Percentiles rank a stretch among this genome's conserved stretches.
phyloP scores from a whole-genome alignment of 2,329 filamentous ascomycete genomes.

The Trichophyton mentagrophytes region DNA sequence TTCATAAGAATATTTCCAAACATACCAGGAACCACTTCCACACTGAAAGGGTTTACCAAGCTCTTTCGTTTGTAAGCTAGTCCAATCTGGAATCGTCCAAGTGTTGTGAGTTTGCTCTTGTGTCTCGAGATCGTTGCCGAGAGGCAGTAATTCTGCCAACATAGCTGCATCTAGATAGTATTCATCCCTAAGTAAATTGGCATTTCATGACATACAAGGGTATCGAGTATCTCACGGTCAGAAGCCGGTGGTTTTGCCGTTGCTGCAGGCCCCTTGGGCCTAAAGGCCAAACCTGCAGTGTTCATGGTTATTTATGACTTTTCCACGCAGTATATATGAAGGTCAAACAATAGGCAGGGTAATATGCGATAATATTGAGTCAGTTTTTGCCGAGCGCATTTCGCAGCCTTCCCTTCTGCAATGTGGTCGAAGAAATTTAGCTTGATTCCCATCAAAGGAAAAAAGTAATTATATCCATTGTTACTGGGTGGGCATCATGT shows the following conservation, averaged over 20 bases:
- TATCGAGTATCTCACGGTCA: background rate
- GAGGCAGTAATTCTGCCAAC: conserved; percentile 63
- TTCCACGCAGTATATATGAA: too few species aligned
- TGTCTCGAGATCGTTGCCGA: conserved; percentile 66
- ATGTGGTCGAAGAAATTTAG: background rate
- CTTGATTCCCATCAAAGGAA: background rate
- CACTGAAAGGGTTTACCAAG: conserved; percentile 82
- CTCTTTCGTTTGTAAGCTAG: conserved; percentile 61
- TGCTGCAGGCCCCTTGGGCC: background rate
- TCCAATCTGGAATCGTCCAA: conserved; percentile 83
- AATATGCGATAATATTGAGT: background rate
- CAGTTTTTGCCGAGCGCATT: background rate
- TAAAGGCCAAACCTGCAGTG: background rate
- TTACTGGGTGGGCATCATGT: background rate
- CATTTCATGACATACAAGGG: background rate
- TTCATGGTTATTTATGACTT: background rate
- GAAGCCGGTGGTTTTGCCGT: background rate
- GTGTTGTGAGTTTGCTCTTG: conserved; percentile 64
- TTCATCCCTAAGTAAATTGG: background rate
- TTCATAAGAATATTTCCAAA: conserved; percentile 10
- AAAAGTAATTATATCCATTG: background rate
- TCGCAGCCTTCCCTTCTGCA: background rate
- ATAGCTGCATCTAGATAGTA: conserved; percentile 59
- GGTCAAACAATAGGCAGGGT: background rate
- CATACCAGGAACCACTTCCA: conserved; percentile 73